Base-by-base conservation (phyloP, 2,329 filamentous ascomycete species). In the Tricladium varicosporioides region DNA sequence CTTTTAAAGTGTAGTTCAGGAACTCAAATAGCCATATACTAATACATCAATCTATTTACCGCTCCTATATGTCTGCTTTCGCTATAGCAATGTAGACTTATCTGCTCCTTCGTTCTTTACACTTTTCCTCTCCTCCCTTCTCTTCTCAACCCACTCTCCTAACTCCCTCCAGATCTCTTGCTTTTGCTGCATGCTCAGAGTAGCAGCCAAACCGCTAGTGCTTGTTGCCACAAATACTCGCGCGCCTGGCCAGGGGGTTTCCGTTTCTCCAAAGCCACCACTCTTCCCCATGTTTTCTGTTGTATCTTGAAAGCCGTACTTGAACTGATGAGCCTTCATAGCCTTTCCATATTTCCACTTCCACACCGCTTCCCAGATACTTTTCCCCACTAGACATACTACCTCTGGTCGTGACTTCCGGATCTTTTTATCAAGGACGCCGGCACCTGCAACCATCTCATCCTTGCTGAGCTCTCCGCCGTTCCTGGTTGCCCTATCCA, bases 211-310 rank as follows among this genome's bases (percentile, higher is more conserved):
- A 1, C 92, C 93, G 74, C 92, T 96, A 48, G 93, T 97, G 65
- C 88, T 94, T 48, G 88, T 89, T 10, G 91, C 86, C n/a, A 97
- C 93, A 77, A 95, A 97, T 1, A 97, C 86, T 63, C 77, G 83
- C 2, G 91, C 83, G 0, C 92, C 92, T 1, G 74, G 72, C 54
- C 54, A 57, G 13, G 9, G 27, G n/a, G 48, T 43, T 53, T 18
- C 44, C 44, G 43, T 32, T 44, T 19, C 33, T 44, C 50, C 54
- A 15, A 57, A 53, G 43, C 22, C 54, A 46, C 48, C 44, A 51
- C 27, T 51, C 44, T 53, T 58, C 44, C 84, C 85, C 78, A 87
- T 82, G 65, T 81, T 83, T 71, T 85, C 78, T 60, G 68, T 68
- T 57, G 79, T 79, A 57, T 81, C 79, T 75, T 89, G 86, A 86